Conservation (phyloP, 179 eudicot species). For the Sideroxylon spinosum region DNA sequence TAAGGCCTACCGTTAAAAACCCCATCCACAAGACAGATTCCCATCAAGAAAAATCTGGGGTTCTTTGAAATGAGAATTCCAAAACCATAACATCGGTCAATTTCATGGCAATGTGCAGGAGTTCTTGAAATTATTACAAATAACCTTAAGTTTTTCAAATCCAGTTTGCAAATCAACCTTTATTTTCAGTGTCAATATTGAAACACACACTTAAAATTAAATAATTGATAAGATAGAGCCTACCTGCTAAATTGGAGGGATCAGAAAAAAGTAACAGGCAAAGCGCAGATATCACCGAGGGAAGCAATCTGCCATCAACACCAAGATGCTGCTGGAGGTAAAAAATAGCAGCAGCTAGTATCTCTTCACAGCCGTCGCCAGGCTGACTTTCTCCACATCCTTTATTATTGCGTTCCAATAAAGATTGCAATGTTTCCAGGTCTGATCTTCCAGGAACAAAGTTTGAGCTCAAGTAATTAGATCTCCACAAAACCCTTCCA, state of each 20-base stretch:
- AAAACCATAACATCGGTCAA: background rate
- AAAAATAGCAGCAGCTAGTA: constrained; percentile 49
- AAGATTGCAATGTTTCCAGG: constrained; percentile 42
- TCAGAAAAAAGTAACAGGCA: constrained; percentile 52
- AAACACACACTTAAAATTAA: background rate
- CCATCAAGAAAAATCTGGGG: background rate
- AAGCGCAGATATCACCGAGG: constrained; percentile 70
- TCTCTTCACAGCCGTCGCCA: constrained; percentile 38
- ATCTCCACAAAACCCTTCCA: constrained; percentile 39
- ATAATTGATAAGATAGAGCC: background rate
- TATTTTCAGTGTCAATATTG: background rate
- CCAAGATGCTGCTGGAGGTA: constrained; percentile 67
- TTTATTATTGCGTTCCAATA: constrained; percentile 30
- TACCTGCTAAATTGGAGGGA: constrained; percentile 34
- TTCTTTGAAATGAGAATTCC: constrained; percentile 2
- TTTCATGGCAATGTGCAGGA: background rate
- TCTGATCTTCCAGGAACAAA: constrained; percentile 22
- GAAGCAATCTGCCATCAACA: constrained; percentile 40
- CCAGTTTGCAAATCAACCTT: background rate
- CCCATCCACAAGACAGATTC: background rate
- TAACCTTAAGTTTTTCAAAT: background rate
- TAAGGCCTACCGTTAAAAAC: background rate
- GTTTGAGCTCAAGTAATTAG: constrained; percentile 17
- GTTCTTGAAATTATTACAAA: constrained; percentile 4
- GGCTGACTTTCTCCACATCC: constrained; percentile 21